Base-by-base conservation (phyloP, 176 grass and related monocot genomes). In the Melocanna baccifera region DNA sequence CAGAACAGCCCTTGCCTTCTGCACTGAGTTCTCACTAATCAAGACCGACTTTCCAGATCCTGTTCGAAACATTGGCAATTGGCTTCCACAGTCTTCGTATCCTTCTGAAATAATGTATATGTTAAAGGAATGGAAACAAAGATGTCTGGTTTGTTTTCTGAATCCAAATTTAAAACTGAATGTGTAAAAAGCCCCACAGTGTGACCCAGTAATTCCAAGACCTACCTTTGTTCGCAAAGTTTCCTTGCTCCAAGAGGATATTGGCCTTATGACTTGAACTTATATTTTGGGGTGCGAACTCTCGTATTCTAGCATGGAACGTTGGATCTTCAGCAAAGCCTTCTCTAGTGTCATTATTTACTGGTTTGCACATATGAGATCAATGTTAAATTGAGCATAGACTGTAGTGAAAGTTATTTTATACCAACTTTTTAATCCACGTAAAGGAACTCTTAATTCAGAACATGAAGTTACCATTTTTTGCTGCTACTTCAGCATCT, bases 1-100 rank as follows among this genome's bases (percentile, higher is more conserved):
- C 77, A 94, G 61, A 86, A 91, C 74, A 47, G 81, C 58, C 55
- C 48, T 88, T 82, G 95, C 95, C 63, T 90, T 93, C 80, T 72
- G 62, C 12, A 93, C 66, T 28, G 88, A 92, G 56, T 66, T 88
- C 70, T 89, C 47, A 29, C 85, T 89, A 58, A 91, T 78, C 67
- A 86, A 79, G 26, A 92, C 86, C 10, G 86, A 88, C 80, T 80
- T 94, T 77, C 90, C 94, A 43, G 88, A 87, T 79, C 88, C 92
- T 37, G 94, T 94, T 85, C 19, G 72, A 89, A 94, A 94, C 80
- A 89, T 80, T 85, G 83, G 84, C 57, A 89, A 69, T 79, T 86
- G 30, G 69, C 30, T 77, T 75, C 75, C 80, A 46, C 20, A 34
- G 50, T 40, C 86, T 86, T 61, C 30, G 40, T 86, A 74, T 88